These are phyloP conservation scores for Elongisporangium undulatum DNA, from an alignment of 352 stramenopile species.

Conservation along the genomic window DNA sequence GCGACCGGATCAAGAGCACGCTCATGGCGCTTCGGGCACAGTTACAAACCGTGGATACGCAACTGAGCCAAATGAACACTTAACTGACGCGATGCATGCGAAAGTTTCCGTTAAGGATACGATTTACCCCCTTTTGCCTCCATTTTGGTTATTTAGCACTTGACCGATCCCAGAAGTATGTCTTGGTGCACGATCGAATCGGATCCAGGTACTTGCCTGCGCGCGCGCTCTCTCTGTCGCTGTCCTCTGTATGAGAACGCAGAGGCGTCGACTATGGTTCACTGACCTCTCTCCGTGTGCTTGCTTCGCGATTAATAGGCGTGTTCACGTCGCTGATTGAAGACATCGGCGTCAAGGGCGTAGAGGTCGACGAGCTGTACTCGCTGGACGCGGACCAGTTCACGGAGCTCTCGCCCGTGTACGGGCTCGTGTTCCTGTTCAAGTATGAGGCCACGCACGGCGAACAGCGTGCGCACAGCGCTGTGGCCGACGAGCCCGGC, in stretches of 20 bases:
- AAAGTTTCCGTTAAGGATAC: not conserved
- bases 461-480: slow-evolving; percentile 15
- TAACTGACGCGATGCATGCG: not conserved
- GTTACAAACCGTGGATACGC: not conserved
- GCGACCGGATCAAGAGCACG: slow-evolving; percentile 9
- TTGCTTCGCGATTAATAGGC: slow-evolving; percentile 19
- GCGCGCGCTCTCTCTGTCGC: not conserved
- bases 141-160: not conserved
- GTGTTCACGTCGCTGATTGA: slow-evolving; percentile 93
- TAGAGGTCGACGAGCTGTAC: slow-evolving; percentile 95
- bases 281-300: not conserved
- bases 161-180: slow-evolving; percentile 18
- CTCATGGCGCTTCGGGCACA: slow-evolving; percentile 1
- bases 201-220: slow-evolving; percentile 40
- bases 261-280: not conserved
- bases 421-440: slow-evolving; percentile 96
- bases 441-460: slow-evolving; percentile 84
- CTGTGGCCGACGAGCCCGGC: slow-evolving; percentile 32
- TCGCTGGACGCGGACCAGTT: slow-evolving; percentile 88
- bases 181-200: slow-evolving; percentile 82
- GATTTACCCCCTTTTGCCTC: not conserved
- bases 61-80: not conserved
- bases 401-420: slow-evolving; percentile 63
- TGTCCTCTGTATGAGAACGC: not conserved
- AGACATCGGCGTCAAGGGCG: slow-evolving; percentile 89